These are phyloP conservation scores for Nephelium lappaceum DNA, from an alignment of 345 rosid species.

Conservation along the genomic window DNA sequence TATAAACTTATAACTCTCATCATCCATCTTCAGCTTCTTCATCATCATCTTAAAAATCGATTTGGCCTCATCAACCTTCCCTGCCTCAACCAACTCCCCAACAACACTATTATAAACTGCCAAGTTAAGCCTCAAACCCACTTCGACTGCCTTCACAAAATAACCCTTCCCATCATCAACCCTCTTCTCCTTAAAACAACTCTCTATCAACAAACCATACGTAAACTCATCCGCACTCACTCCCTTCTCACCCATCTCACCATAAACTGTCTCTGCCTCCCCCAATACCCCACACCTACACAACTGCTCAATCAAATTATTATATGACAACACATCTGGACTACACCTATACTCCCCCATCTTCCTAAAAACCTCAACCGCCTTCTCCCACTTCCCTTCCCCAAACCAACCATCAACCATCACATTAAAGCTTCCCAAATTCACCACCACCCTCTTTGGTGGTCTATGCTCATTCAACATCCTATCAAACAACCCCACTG, in stretches of 20 bases:
- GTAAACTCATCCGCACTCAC: slow-evolving; percentile 90
- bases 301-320: slow-evolving; percentile 78
- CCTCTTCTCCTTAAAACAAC: slow-evolving; percentile 63
- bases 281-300: slow-evolving; percentile 66
- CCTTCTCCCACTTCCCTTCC: slow-evolving; percentile 64
- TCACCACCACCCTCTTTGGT: slow-evolving; percentile 59
- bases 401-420: slow-evolving; percentile 77
- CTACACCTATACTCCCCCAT: slow-evolving; percentile 67
- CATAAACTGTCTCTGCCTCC: slow-evolving; percentile 71
- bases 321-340: slow-evolving; percentile 69
- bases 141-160: slow-evolving; percentile 71
- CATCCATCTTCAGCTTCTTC: slow-evolving; percentile 85
- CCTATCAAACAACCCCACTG: slow-evolving; percentile 66
- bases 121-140: slow-evolving; percentile 72
- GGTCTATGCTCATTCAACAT: slow-evolving; percentile 70
- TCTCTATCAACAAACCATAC: slow-evolving; percentile 68
- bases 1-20: slow-evolving; percentile 73
- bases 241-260: slow-evolving; percentile 77
- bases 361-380: slow-evolving; percentile 65
- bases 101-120: slow-evolving; percentile 73
- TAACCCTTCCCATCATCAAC: slow-evolving; percentile 80
- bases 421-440: slow-evolving; percentile 89
- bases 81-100: slow-evolving; percentile 58
- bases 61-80: slow-evolving; percentile 78
- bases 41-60: slow-evolving; percentile 77